These are phyloP conservation scores for Auricularia sp. DNA, from an alignment of 768 basidiomycete genomes.

Conservation along the genomic window DNA sequence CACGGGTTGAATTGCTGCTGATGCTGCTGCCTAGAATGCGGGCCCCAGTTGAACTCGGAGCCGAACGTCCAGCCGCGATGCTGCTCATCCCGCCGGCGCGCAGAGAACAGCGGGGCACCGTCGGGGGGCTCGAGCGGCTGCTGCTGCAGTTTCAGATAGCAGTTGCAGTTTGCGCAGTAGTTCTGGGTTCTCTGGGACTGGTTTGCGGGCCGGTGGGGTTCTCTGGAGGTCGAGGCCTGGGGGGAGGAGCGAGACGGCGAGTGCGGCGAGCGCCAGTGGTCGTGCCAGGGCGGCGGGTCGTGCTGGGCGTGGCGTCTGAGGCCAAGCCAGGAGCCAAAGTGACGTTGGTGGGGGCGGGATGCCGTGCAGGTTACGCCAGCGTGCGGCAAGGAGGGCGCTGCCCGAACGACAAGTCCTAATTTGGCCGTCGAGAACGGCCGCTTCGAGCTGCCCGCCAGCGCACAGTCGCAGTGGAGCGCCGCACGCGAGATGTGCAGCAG, in stretches of 20 bases:
- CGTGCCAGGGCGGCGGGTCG: too few relatives aligned
- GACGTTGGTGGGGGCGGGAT: not conserved
- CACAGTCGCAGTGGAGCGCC: not conserved
- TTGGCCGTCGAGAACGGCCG: not conserved
- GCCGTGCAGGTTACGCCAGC: not conserved
- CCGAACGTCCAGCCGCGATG: not conserved
- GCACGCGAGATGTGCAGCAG: not conserved
- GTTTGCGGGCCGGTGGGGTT: too few relatives aligned
- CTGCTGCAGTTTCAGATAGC: too few relatives aligned
- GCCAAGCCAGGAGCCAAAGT: not conserved
- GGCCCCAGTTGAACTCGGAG: not conserved
- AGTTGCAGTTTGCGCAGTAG: too few relatives aligned
- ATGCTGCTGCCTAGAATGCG: not conserved
- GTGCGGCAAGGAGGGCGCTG: not conserved
- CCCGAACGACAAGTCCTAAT: not conserved
- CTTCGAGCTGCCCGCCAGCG: not conserved
- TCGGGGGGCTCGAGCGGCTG: too few relatives aligned
- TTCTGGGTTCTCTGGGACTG: too few relatives aligned
- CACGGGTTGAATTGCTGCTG: too few relatives aligned
- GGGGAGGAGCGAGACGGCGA: too few relatives aligned
- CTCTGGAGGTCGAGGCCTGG: too few relatives aligned
- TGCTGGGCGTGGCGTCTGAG: too few relatives aligned
- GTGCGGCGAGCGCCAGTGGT: too few relatives aligned
- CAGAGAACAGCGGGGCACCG: too few relatives aligned
- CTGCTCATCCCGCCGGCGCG: not conserved